Base-by-base conservation (phyloP, 495 filamentous ascomycete genomes). In the Tuber brumale region DNA sequence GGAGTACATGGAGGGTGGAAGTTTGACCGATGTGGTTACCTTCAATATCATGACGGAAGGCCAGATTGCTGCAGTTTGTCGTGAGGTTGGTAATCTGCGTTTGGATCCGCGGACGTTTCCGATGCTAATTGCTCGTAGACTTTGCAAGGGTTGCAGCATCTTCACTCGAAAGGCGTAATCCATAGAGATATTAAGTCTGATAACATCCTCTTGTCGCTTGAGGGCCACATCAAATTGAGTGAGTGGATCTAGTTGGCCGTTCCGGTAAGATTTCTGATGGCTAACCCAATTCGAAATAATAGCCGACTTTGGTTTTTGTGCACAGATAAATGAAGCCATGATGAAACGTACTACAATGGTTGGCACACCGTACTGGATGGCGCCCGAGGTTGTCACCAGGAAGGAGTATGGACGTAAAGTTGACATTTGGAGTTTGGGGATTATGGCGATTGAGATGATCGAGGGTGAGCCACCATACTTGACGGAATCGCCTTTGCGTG, bases 401-500 rank as follows among this genome's bases (percentile, higher is more conserved):
- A 98, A 99, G 83, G 95, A 98, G 83, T 99, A 99, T 84, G 96
- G 95, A 77, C 92, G 95, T 71, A 99, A 99, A 83, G 94, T 99
- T 72, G 95, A 99, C 83, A 98, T 99, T 80, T 99, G 95, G 95
- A 95, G 92, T 82, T 85, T 99, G 71, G 95, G 95, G 74, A 99
- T 99, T 84, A 99, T 99, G 95, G 94, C 95, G n/a, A 99, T 99
- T 80, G 95, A 99, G 84, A 99, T 99, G 95, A 97, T 99, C 77
- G 95, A 99, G 85, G 96, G 95, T 78, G 95, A 99, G 81, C 95
- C 95, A 23, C 95, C 95, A 23, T 99, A 99, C 83, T 86, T 99
- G 73, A 99, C 94, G 35, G 95, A 99, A 84, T 95, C 92, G 37
- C 95, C 95, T 14, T 89, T 99, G 69, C 90, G 95, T 66, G 95